phyloP scores from a whole-genome alignment of 2,329 filamentous ascomycete species.

The Sporothrix inflata region DNA sequence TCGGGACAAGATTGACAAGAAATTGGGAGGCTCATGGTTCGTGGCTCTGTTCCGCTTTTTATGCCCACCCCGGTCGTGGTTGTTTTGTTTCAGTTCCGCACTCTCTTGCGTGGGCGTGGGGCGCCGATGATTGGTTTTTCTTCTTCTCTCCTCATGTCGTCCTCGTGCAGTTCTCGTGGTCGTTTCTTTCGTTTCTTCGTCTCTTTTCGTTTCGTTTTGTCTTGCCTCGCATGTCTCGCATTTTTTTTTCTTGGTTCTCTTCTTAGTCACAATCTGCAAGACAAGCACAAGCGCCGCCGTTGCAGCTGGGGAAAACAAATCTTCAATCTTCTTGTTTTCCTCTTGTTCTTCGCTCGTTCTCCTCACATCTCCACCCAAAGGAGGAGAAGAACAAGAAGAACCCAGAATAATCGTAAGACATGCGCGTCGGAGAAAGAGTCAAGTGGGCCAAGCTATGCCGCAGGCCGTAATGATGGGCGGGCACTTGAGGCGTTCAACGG shows the following conservation, averaged over 20 bases:
- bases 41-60: not conserved
- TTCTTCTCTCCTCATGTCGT: not conserved
- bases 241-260: not conserved
- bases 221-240: not conserved
- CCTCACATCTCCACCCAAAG: not conserved
- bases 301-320: not conserved
- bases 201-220: not conserved
- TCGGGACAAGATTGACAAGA: not conserved
- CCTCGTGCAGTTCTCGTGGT: not conserved
- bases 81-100: slow-evolving; percentile 5
- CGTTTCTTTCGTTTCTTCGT: not conserved
- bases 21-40: not conserved
- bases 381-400: not conserved
- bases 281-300: not conserved
- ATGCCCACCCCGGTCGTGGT: not conserved
- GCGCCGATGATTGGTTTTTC: not conserved
- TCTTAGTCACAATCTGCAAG: not conserved
- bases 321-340: not conserved
- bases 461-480: slow-evolving; percentile 1
- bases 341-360: not conserved
- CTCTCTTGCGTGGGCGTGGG: not conserved
- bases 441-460: not conserved
- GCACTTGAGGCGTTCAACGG: not conserved
- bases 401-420: not conserved
- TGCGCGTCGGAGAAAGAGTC: slow-evolving; percentile 11